Evolutionary conservation across 2,329 filamentous ascomycete genomes (phyloP).

Genomic region (Chaetomiaceae sp.): DNA sequence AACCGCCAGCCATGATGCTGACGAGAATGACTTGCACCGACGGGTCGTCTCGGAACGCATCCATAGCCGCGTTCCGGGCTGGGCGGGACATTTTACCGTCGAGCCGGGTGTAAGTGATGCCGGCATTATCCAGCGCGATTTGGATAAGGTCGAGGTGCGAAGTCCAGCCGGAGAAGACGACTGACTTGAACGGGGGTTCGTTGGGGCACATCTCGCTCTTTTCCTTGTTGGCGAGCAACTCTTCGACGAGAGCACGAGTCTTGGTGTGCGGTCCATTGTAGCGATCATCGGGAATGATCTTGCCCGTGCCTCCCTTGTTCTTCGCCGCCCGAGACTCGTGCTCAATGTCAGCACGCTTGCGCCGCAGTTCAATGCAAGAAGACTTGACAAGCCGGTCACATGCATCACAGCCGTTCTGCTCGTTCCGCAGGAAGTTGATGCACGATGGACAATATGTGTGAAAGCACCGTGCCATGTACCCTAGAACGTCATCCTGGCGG

Average conservation of each 20-base stretch:
- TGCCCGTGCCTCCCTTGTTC: slow-evolving; percentile 50
- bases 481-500: slow-evolving; percentile 61
- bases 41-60: slow-evolving; percentile 69
- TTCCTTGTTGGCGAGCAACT: slow-evolving; percentile 61
- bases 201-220: slow-evolving; percentile 58
- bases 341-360: slow-evolving; percentile 53
- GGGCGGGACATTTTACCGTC: slow-evolving; percentile 82
- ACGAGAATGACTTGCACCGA: slow-evolving; percentile 77
- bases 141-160: slow-evolving; percentile 90
- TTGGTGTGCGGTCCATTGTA: slow-evolving; percentile 91
- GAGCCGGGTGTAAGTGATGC: slow-evolving; percentile 71
- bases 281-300: slow-evolving; percentile 53
- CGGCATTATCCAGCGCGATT: slow-evolving; percentile 64
- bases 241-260: slow-evolving; percentile 74
- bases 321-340: slow-evolving; percentile 50
- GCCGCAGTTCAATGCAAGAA: slow-evolving; percentile 64
- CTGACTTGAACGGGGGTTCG: slow-evolving; percentile 79
- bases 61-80: slow-evolving; percentile 70
- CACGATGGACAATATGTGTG: slow-evolving; percentile 79
- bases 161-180: slow-evolving; percentile 96
- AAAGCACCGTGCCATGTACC: slow-evolving; percentile 80
- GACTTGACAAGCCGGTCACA: slow-evolving; percentile 38
- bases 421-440: slow-evolving; percentile 55
- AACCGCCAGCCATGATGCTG: slow-evolving; percentile 85
- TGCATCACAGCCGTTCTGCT: slow-evolving; percentile 27